Conservation (phyloP, 2,329 filamentous ascomycete genomes). For the Aspergillus carbonarius region DNA sequence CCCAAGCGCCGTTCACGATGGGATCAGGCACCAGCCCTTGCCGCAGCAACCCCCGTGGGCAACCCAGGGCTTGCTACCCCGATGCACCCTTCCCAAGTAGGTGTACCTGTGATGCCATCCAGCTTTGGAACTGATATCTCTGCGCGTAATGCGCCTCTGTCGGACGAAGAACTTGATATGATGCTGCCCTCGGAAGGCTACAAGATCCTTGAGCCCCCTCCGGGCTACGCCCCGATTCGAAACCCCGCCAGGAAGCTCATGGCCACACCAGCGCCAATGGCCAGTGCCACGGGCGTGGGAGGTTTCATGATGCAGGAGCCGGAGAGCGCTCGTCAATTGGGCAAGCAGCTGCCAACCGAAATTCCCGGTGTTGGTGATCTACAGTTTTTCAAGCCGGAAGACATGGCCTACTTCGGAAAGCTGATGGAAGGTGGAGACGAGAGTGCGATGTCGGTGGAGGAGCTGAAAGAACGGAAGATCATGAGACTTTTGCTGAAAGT, state of each 20-base stretch:
- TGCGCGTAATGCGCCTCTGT: constrained; percentile 74
- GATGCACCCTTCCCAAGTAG: constrained; percentile 67
- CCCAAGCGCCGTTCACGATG: constrained; percentile 80
- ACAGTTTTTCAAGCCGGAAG: constrained; percentile 97
- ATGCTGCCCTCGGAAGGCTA: constrained; percentile 92
- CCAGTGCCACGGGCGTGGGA: constrained; percentile 59
- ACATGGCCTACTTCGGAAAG: constrained; percentile 99
- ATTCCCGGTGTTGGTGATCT: constrained; percentile 95
- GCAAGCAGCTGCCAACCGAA: constrained; percentile 89
- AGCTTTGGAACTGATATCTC: constrained; percentile 80
- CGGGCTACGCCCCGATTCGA: constrained; percentile 83
- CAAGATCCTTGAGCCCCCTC: constrained; percentile 84
- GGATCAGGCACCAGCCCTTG: constrained; percentile 76
- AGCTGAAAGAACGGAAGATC: constrained; percentile 96
- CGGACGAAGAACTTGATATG: constrained; percentile 89
- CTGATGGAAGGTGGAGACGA: constrained; percentile 92
- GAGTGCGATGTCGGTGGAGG: constrained; percentile 86
- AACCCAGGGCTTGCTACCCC: constrained; percentile 74
- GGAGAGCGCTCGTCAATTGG: constrained; percentile 75
- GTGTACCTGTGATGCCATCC: constrained; percentile 52
- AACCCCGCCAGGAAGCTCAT: constrained; percentile 73
- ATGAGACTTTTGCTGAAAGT: constrained; percentile 96
- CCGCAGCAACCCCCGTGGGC: constrained; percentile 69
- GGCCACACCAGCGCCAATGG: constrained; percentile 67
- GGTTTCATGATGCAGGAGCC: constrained; percentile 99